Conservation (phyloP, 2,329 filamentous ascomycete genomes). For the Lomentospora prolificans region DNA sequence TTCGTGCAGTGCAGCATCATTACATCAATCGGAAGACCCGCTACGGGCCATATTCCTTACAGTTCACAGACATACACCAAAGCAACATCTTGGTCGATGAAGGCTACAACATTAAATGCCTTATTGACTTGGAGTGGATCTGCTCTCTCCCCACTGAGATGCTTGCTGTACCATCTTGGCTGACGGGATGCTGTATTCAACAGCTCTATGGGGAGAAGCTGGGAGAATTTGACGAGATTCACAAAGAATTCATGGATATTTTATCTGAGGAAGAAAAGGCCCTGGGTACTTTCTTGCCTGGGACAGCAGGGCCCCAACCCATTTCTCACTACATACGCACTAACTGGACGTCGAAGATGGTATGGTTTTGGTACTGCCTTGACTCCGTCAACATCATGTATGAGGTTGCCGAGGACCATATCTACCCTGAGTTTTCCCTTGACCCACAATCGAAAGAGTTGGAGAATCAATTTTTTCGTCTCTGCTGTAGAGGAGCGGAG, state of each 20-base stretch:
- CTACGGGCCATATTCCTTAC: slow-evolving; percentile 18
- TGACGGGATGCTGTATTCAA: slow-evolving; percentile 17
- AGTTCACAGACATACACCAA: slow-evolving; percentile 22
- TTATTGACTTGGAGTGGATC: slow-evolving; percentile 25
- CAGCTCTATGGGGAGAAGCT: slow-evolving; percentile 7
- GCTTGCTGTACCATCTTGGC: slow-evolving; percentile 22
- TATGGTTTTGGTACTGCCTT: neutral
- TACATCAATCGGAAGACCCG: slow-evolving; percentile 15
- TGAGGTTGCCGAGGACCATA: too few relatives aligned
- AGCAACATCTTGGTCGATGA: slow-evolving; percentile 26
- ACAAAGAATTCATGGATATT: neutral
- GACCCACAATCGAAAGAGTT: too few relatives aligned
- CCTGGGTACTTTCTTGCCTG: neutral
- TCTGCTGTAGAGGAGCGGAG: too few relatives aligned
- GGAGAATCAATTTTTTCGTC: too few relatives aligned
- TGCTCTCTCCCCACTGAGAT: slow-evolving; percentile 21
- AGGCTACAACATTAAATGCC: slow-evolving; percentile 21
- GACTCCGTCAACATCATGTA: neutral
- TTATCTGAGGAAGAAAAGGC: neutral
- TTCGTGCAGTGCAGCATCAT: slow-evolving; percentile 17
- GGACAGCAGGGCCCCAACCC: too few relatives aligned
- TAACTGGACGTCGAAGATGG: slow-evolving; percentile 2
- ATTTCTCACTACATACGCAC: slow-evolving; percentile 3
- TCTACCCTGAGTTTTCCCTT: too few relatives aligned
- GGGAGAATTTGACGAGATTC: neutral